Percentiles rank a stretch among this genome's conserved stretches.
Conservation (phyloP, 208 protist species). For the Crithidia bombi region DNA sequence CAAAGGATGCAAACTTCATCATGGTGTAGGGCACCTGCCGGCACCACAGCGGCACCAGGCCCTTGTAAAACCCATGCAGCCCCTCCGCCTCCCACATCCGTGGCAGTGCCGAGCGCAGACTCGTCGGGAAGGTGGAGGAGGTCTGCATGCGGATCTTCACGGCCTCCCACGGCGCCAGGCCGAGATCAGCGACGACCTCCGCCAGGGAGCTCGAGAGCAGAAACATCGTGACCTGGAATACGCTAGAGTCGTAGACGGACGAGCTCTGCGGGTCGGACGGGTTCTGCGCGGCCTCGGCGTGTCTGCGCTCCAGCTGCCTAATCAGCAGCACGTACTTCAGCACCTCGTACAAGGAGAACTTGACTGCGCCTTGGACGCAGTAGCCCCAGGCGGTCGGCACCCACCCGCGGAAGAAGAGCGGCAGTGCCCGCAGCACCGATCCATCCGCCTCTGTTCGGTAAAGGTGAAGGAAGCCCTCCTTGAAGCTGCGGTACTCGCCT, state of each 20-base stretch:
- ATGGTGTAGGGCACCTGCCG: conserved; percentile 96
- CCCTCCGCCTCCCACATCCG: conserved; percentile 67
- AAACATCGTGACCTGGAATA: conserved; percentile 43
- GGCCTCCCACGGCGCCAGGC: conserved; percentile 74
- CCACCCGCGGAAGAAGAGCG: conserved; percentile 66
- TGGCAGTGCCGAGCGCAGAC: conserved; percentile 44
- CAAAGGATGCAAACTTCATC: conserved; percentile 92
- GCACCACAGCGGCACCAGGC: conserved; percentile 89
- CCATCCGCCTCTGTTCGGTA: conserved; percentile 35
- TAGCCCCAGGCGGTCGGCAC: conserved; percentile 72
- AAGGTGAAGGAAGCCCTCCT: conserved; percentile 46
- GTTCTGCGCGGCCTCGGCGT: neutral
- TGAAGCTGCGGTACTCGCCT: conserved; percentile 58
- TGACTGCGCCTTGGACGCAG: conserved; percentile 59
- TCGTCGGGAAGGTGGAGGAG: conserved; percentile 23
- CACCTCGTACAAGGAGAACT: conserved; percentile 83
- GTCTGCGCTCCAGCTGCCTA: neutral
- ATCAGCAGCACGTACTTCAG: conserved; percentile 66
- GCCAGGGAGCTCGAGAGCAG: conserved; percentile 64
- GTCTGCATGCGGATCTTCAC: conserved; percentile 86
- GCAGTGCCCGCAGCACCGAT: conserved; percentile 32
- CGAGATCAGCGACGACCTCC: conserved; percentile 74
- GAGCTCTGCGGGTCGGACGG: neutral
- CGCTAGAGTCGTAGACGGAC: neutral
- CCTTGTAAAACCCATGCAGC: conserved; percentile 80